These are phyloP conservation scores for Porcisia deanei DNA, from an alignment of 208 protist genomes.

Conservation along the genomic window DNA sequence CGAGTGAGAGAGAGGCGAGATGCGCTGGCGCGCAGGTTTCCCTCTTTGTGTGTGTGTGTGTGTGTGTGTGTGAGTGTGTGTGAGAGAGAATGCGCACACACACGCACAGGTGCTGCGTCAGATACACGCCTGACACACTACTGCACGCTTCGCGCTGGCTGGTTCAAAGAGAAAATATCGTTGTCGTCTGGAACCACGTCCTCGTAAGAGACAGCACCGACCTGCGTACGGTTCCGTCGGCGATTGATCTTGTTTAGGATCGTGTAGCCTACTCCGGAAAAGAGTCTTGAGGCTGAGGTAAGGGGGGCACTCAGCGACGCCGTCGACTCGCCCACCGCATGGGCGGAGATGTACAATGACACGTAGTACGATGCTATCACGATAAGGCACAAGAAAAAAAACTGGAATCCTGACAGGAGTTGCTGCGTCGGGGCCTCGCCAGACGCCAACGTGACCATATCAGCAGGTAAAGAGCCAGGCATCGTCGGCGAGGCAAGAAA, in stretches of 20 bases:
- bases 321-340: conserved; percentile 61
- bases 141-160: conserved; percentile 18
- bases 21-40: not conserved
- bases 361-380: conserved; percentile 53
- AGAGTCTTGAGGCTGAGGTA: conserved; percentile 8
- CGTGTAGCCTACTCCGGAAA: conserved; percentile 23
- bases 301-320: conserved; percentile 44
- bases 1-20: not conserved
- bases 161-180: conserved; percentile 30
- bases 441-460: not conserved
- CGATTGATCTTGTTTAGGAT: conserved; percentile 31
- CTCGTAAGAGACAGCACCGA: conserved; percentile 22
- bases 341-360: conserved; percentile 45
- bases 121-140: not conserved
- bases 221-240: conserved; percentile 28
- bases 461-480: not conserved
- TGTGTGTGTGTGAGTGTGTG: no score
- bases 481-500: not conserved
- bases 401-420: conserved; percentile 54
- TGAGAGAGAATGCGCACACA: no score
- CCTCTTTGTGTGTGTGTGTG: no score
- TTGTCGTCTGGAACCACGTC: conserved; percentile 18
- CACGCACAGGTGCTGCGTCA: not conserved
- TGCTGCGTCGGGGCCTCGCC: conserved; percentile 10
- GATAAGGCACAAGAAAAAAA: conserved; percentile 51